Conservation (phyloP, 495 filamentous ascomycete genomes). For the Neurospora sp. region DNA sequence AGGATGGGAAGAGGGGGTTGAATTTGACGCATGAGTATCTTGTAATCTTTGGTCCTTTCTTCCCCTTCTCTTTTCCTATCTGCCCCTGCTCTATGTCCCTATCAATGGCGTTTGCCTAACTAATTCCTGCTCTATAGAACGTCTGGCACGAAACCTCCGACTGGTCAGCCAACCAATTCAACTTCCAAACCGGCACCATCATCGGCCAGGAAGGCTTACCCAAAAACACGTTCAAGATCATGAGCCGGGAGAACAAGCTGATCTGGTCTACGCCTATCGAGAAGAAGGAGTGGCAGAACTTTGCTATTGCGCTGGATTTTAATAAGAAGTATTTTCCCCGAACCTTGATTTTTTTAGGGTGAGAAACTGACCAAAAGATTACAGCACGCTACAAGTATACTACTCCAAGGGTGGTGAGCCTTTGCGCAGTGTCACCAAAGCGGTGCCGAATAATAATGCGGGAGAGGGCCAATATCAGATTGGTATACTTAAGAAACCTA, state of each 20-base stretch:
- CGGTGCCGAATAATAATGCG: slow-evolving; percentile 40
- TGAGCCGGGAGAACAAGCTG: slow-evolving; percentile 36
- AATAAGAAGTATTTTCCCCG: slow-evolving; percentile 32
- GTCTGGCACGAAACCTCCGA: slow-evolving; percentile 47
- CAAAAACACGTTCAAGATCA: slow-evolving; percentile 65
- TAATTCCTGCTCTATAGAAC: slow-evolving; percentile 15
- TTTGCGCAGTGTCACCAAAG: slow-evolving; percentile 35
- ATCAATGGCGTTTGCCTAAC: too few species aligned
- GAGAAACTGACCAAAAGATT: neutral
- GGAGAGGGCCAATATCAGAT: slow-evolving; percentile 48
- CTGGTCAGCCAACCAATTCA: slow-evolving; percentile 47
- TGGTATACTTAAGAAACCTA: slow-evolving; percentile 48
- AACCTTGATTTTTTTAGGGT: too few species aligned
- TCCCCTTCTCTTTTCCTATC: neutral
- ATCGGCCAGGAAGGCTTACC: slow-evolving; percentile 61
- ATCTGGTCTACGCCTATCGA: slow-evolving; percentile 36
- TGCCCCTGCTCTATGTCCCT: too few species aligned
- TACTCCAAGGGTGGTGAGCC: slow-evolving; percentile 40
- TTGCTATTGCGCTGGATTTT: slow-evolving; percentile 45
- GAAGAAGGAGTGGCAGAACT: slow-evolving; percentile 45
- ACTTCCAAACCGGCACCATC: slow-evolving; percentile 42
- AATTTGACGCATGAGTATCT: slow-evolving; percentile 49
- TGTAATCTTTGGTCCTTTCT: slow-evolving; percentile 6
- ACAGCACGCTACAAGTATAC: slow-evolving; percentile 43
- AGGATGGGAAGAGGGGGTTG: slow-evolving; percentile 34